Percentiles rank a stretch among this genome's conserved stretches.
phyloP scores from a whole-genome alignment of 2,329 filamentous ascomycete genomes.

The Biscogniauxia mediterranea region DNA sequence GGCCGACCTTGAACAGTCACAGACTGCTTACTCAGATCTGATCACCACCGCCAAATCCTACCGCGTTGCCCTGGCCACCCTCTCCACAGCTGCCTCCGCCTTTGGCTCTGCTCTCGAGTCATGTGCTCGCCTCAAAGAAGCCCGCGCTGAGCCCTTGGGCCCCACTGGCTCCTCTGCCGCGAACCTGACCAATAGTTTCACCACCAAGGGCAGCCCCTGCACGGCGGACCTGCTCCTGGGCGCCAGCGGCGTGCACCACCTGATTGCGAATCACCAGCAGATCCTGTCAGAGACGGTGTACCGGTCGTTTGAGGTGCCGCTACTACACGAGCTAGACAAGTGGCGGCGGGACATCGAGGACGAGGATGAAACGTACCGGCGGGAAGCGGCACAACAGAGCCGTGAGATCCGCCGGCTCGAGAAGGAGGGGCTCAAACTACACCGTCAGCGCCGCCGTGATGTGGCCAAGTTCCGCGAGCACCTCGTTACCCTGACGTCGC shows the following conservation, averaged over 20 bases:
- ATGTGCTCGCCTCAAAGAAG: slow-evolving; percentile 67
- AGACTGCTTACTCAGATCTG: slow-evolving; percentile 61
- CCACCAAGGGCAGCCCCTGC: slow-evolving; percentile 47
- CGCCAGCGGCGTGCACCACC: slow-evolving; percentile 63
- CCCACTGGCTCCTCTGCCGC: slow-evolving; percentile 15
- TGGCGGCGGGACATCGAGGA: slow-evolving; percentile 64
- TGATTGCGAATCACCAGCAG: slow-evolving; percentile 68
- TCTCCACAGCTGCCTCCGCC: slow-evolving; percentile 60
- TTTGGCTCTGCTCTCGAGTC: slow-evolving; percentile 65
- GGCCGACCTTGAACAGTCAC: slow-evolving; percentile 61
- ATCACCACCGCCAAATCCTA: slow-evolving; percentile 62
- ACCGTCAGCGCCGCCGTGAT: slow-evolving; percentile 58
- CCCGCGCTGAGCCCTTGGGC: slow-evolving; percentile 56
- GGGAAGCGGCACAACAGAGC: slow-evolving; percentile 52
- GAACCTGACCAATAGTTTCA: slow-evolving; percentile 48
- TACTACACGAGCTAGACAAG: slow-evolving; percentile 67
- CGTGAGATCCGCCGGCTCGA: slow-evolving; percentile 63
- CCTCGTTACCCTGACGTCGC: slow-evolving; percentile 60
- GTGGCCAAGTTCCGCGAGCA: slow-evolving; percentile 62
- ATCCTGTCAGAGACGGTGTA: slow-evolving; percentile 69
- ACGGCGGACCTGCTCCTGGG: slow-evolving; percentile 63
- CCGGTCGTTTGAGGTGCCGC: slow-evolving; percentile 64
- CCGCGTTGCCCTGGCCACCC: slow-evolving; percentile 57
- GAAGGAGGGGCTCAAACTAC: slow-evolving; percentile 62
- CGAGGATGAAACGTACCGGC: slow-evolving; percentile 60